Evolutionary conservation across 2,329 filamentous ascomycete species (phyloP), one percentile per base, ranked within the genome.

Genomic region (Lasiodiplodia citricola): DNA sequence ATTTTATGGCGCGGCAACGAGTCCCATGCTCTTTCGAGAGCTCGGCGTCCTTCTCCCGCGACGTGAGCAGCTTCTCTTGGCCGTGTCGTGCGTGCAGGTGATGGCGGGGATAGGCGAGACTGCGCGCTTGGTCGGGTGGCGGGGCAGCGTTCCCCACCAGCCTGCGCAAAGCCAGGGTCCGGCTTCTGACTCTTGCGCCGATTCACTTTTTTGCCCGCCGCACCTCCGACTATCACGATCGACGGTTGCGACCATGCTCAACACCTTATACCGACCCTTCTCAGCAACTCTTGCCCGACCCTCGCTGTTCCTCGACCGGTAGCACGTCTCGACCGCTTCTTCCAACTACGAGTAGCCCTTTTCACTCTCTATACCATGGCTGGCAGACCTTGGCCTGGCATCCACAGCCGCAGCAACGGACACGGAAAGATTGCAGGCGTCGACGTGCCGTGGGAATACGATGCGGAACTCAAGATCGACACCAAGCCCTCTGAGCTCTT

Each of bases 381-480:
- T 25, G 72, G 74, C 2, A 63, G 4, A 1, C 71, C 72, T 13
- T 74, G 75, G 1, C 73, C 73, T 4, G 75, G 78, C 28, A 74
- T 75, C 31, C 75, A 73, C 51, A 74, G 76, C 7, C 74, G 77
- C 51, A 77, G 77, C 50, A 72, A 72, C 56, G 77, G 75, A 60
- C 75, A 76, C 7, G 75, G 80, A 67, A 79, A 77, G 70, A 82
- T 83, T 71, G 81, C 76, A 47, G 81, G 81, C 67, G 79, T 80
- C 8, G 81, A 82, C 69, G 71, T 83, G 67, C 76, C 79, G 58
- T 81, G 79, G 79, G 80, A 81, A 68, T 74, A 80, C 66, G 79
- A 81, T 68, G 75, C 81, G 52, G 78, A 81, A 28, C 75, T 82
- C 6, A 74, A 79, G 68, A 70, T 74, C 31, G 70, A 73, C 52